Conservation (phyloP, 768 basidiomycete species). For the Naganishia vishniacii region DNA sequence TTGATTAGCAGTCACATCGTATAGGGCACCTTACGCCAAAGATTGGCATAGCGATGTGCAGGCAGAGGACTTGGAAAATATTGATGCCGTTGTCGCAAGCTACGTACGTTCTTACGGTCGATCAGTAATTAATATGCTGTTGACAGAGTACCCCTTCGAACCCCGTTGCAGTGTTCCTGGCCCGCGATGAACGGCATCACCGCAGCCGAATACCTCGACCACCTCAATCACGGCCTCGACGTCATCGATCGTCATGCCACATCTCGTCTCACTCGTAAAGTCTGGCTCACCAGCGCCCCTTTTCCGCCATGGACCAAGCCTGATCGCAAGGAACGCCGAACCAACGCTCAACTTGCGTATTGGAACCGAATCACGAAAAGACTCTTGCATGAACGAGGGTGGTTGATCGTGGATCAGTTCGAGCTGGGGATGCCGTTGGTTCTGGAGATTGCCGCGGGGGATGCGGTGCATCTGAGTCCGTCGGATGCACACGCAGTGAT, state of each 20-base stretch:
- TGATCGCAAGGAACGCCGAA: slow-evolving; percentile 21
- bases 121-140: too few relatives aligned
- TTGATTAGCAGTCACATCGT: too few relatives aligned
- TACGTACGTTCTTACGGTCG: too few relatives aligned
- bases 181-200: slow-evolving; percentile 2
- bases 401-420: slow-evolving; percentile 26
- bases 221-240: slow-evolving; percentile 1
- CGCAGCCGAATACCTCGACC: slow-evolving; percentile 5
- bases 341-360: slow-evolving; percentile 20
- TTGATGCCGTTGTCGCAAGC: slow-evolving; percentile 7
- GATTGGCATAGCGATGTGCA: slow-evolving; percentile 1
- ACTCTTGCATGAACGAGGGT: slow-evolving; percentile 5
- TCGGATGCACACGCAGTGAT: slow-evolving; percentile 18
- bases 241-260: slow-evolving; percentile 10
- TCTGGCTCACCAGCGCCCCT: slow-evolving; percentile 7
- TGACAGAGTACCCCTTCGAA: too few relatives aligned
- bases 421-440: slow-evolving; percentile 20
- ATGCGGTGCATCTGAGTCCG: slow-evolving; percentile 24
- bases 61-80: background rate
- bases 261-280: slow-evolving; percentile 9
- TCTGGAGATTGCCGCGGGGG: slow-evolving; percentile 22
- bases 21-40: slow-evolving; percentile 4
- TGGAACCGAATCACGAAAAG: slow-evolving; percentile 11
- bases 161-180: background rate
- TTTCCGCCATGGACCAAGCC: slow-evolving; percentile 11